A percentile compares a stretch with the other conserved stretches of the same genome.
Evolutionary conservation across 768 basidiomycete species (phyloP).

Genomic region (Boletus barrowsii): DNA sequence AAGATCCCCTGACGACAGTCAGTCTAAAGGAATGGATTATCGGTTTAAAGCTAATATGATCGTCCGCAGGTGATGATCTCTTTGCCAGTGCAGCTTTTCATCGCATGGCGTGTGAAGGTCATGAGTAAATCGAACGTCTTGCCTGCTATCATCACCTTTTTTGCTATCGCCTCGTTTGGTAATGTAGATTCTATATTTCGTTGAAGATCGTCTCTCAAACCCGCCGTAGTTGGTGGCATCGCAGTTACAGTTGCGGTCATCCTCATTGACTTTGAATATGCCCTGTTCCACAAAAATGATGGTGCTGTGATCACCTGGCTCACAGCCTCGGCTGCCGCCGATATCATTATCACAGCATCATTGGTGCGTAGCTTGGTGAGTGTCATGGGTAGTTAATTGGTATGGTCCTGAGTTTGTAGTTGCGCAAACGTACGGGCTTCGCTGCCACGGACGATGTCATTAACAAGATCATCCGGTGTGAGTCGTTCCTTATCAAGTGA

Average conservation of each 20-base stretch:
- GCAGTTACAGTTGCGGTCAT: conserved; percentile 31
- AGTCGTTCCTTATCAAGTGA: neutral
- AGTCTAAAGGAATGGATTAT: neutral
- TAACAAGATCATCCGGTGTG: conserved; percentile 42
- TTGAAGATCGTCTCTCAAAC: neutral
- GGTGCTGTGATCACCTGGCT: conserved; percentile 41
- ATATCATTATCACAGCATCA: conserved; percentile 41
- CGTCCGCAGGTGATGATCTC: conserved; percentile 42
- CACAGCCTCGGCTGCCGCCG: conserved; percentile 37
- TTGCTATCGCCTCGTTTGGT: conserved; percentile 11
- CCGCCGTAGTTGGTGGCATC: conserved; percentile 32
- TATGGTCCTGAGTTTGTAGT: conserved; percentile 20
- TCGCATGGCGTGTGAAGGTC: conserved; percentile 42
- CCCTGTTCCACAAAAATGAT: conserved; percentile 33
- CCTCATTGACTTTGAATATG: conserved; percentile 30
- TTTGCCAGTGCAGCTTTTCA: conserved; percentile 45
- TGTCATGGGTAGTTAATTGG: neutral
- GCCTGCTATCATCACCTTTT: conserved; percentile 23
- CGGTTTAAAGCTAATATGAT: neutral
- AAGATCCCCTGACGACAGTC: conserved; percentile 48
- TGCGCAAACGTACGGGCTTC: conserved; percentile 42
- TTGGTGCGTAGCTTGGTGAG: conserved; percentile 44
- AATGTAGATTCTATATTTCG: neutral
- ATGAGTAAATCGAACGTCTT: conserved; percentile 30
- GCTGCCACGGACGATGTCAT: conserved; percentile 35